These are phyloP conservation scores for Penicillium olsonii DNA, from an alignment of 2,329 filamentous ascomycete species.

Conservation along the genomic window DNA sequence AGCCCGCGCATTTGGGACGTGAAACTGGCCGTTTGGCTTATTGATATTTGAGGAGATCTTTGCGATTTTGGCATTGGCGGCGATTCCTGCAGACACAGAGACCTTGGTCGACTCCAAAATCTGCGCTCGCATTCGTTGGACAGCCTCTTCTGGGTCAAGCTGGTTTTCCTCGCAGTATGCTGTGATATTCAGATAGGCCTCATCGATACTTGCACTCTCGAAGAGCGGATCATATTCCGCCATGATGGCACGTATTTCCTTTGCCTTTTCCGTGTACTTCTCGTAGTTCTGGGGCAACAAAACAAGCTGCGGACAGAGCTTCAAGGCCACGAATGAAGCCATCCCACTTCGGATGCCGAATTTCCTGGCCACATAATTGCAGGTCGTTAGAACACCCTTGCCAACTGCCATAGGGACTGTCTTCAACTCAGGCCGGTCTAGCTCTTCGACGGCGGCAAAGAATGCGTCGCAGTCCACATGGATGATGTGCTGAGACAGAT, in stretches of 20 bases:
- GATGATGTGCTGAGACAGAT: conserved; percentile 81
- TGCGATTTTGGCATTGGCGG: conserved; percentile 86
- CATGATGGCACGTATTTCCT: conserved; percentile 80
- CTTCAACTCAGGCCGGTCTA: conserved; percentile 80
- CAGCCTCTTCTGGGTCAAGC: conserved; percentile 70
- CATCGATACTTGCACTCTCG: conserved; percentile 91
- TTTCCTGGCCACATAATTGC: conserved; percentile 86
- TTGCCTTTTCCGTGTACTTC: conserved; percentile 88
- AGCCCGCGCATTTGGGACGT: conserved; percentile 68
- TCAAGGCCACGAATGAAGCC: conserved; percentile 93
- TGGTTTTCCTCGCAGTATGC: conserved; percentile 72
- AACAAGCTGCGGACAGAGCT: conserved; percentile 83
- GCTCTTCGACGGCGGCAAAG: conserved; percentile 88
- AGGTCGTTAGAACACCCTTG: conserved; percentile 67
- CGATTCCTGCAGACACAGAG: conserved; percentile 92
- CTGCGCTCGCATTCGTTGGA: conserved; percentile 75
- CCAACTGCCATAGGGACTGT: conserved; percentile 91
- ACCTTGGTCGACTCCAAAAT: conserved; percentile 76
- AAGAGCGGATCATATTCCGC: conserved; percentile 87
- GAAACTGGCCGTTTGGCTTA: conserved; percentile 92
- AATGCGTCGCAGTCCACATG: conserved; percentile 98
- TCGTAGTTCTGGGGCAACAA: conserved; percentile 82
- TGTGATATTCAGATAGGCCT: conserved; percentile 95
- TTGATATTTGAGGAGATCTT: conserved; percentile 96
- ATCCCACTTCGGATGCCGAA: conserved; percentile 93